Conservation (phyloP, 495 filamentous ascomycete genomes). For the Xylaria castorea region DNA sequence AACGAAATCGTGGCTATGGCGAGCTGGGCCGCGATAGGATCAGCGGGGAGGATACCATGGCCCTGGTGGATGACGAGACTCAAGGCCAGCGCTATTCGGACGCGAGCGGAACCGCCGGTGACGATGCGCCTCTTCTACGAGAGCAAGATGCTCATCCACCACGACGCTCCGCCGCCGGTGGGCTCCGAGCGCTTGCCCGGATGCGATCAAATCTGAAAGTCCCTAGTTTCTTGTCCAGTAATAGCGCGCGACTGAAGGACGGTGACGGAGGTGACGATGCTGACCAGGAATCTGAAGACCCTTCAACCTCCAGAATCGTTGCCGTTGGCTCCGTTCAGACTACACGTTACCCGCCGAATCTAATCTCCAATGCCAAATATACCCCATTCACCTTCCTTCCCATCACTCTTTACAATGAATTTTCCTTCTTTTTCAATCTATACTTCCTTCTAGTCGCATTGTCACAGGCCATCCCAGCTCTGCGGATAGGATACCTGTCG, state of each 20-base stretch:
- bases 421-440: conserved; percentile 99
- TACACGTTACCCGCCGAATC: conserved; percentile 76
- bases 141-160: conserved; percentile 40
- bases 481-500: conserved; percentile 92
- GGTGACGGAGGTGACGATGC: conserved; percentile 40
- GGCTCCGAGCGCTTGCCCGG: conserved; percentile 43
- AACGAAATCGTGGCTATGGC: conserved; percentile 62
- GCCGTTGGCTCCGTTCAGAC: conserved; percentile 58
- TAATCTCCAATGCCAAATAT: conserved; percentile 96
- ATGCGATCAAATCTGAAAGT: conserved; percentile 54
- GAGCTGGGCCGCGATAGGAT: conserved; percentile 63
- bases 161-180: conserved; percentile 44
- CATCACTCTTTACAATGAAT: conserved; percentile 94
- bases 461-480: conserved; percentile 85
- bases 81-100: conserved; percentile 59
- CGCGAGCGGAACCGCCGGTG: conserved; percentile 58
- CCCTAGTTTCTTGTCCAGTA: conserved; percentile 59
- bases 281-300: conserved; percentile 58
- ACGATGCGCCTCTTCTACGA: conserved; percentile 70
- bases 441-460: conserved; percentile 96
- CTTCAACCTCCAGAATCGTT: conserved; percentile 58
- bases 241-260: conserved; percentile 38
- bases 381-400: conserved; percentile 96
- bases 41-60: conserved; percentile 62
- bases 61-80: conserved; percentile 60